phyloP scores from a whole-genome alignment of 257 asterid species.

The Fraxinus cuspidata region DNA sequence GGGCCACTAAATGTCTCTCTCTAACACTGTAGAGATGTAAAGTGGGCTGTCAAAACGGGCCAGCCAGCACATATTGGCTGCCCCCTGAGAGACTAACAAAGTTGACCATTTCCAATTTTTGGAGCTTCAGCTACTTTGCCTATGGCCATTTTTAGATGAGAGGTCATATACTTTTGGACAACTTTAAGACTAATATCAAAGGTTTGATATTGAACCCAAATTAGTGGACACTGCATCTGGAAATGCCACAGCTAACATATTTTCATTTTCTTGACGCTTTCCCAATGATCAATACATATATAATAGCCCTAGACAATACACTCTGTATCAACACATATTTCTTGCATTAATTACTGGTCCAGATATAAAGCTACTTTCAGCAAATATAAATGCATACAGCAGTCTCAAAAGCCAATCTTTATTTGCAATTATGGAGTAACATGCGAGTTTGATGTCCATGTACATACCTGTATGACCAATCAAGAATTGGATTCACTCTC shows the following conservation, averaged over 20 bases:
- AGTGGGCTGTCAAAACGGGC: neutral
- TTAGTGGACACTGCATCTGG: neutral
- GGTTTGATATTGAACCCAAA: neutral
- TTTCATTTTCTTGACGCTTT: conserved; percentile 10
- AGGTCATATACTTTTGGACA: too few relatives aligned
- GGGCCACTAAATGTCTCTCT: neutral
- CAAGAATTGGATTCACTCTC: conserved; percentile 97
- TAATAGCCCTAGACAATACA: neutral
- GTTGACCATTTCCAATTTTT: neutral
- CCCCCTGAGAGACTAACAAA: neutral
- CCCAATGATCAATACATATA: neutral
- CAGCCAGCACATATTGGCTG: too few relatives aligned
- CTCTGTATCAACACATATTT: neutral
- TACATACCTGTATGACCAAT: conserved; percentile 91
- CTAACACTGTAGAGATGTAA: neutral
- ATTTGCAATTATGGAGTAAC: neutral
- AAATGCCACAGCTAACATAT: neutral
- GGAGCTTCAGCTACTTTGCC: neutral
- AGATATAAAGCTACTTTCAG: conserved; percentile 3
- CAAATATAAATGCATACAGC: conserved; percentile 10
- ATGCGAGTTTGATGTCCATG: neutral
- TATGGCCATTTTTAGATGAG: neutral
- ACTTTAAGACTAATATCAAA: neutral
- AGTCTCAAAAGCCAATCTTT: conserved; percentile 12
- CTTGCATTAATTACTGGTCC: neutral